Base-by-base conservation (phyloP, 192 early-diverging fungal genomes). In the Coemansia sp. region DNA sequence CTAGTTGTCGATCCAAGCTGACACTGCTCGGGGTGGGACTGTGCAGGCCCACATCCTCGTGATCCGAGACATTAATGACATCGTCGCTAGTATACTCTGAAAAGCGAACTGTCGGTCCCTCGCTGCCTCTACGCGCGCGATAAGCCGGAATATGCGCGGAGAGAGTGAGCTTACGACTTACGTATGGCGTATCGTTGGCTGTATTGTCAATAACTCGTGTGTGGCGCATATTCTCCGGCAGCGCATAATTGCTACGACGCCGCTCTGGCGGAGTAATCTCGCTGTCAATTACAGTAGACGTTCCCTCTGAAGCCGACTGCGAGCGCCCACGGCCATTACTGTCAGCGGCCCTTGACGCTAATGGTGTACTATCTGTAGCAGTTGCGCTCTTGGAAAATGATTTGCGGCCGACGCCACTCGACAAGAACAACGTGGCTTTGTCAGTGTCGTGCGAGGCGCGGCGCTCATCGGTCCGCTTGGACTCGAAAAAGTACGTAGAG, bases 111-210 rank as follows among this genome's bases (percentile, higher is more conserved):
- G 43, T 58, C 13, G 60, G 61, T 11, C 61, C 53, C 15, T 70
- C 62, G 61, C 61, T 64, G 18, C 30, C 22, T 38, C 68, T 62
- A 3, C 49, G 47, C 9, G 76, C 59, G 10, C 67, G 70, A 32
- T 73, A 73, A 11, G 70, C 67, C 0, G 76, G 68, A 6, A 73
- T 24, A 18, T 32, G 61, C 0, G 59, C 62, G 1, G 76, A 78
- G 5, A 78, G 43, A 0, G 76, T 78, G 20, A 78, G 62, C 61
- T 69, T 73, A 18, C 76, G 76, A n/a, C 53, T 62, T 4, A 78
- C 68, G 22, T 69, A 62, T 0, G 63, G 64, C 1, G 61, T 37
- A 2, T 50, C 47, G 1, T 29, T 55, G 4, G 30, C 44, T n/a
- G 37, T 24, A 6, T 62, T 67, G 60, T 75, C 73, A 2, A 75